These are phyloP conservation scores for Plasmopara muralis DNA, from an alignment of 352 stramenopile species.

Conservation along the genomic window DNA sequence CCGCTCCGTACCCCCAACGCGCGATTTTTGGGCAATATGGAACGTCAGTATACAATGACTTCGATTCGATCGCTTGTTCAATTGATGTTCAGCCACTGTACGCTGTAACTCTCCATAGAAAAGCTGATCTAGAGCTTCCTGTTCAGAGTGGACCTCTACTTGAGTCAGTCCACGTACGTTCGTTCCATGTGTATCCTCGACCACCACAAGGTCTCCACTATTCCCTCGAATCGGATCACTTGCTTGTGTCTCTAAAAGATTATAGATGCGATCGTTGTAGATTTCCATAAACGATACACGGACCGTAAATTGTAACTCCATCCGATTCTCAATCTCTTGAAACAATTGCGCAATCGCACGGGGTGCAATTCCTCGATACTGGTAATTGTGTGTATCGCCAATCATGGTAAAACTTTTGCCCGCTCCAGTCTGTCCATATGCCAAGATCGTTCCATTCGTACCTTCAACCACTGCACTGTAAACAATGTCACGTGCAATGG, in stretches of 20 bases:
- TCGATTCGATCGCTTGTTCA: conserved; percentile 92
- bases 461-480: conserved; percentile 82
- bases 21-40: conserved; percentile 85
- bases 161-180: conserved; percentile 86
- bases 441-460: conserved; percentile 85
- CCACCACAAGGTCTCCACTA: too few relatives aligned
- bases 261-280: too few relatives aligned
- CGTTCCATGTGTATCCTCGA: conserved; percentile 5
- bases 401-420: conserved; percentile 92
- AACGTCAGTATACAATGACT: conserved; percentile 93
- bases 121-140: conserved; percentile 88
- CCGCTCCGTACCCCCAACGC: conserved; percentile 59
- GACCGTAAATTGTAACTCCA: conserved; percentile 85
- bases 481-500: conserved; percentile 84
- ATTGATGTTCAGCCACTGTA: conserved; percentile 89
- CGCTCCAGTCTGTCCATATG: conserved; percentile 85
- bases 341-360: conserved; percentile 85
- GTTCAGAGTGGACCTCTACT: conserved; percentile 64
- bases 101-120: conserved; percentile 89
- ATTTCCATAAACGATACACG: conserved; percentile 29
- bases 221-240: too few relatives aligned
- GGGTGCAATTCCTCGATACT: conserved; percentile 86
- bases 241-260: too few relatives aligned
- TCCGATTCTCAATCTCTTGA: conserved; percentile 82
- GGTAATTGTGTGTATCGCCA: conserved; percentile 86